Conservation (phyloP, 306 rosid genomes). For the Castanea sativa region DNA sequence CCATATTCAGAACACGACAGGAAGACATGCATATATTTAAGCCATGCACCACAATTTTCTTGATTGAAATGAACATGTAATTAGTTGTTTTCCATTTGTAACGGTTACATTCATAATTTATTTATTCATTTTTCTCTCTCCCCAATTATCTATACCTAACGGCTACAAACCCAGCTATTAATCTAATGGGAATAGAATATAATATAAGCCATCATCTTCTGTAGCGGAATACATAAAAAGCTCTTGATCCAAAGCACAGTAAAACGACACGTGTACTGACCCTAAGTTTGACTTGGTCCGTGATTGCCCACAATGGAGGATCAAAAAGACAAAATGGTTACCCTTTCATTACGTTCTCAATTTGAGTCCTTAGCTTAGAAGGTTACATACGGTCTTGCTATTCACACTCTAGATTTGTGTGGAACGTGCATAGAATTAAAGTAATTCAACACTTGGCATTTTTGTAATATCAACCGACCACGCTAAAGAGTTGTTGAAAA, state of each 20-base stretch:
- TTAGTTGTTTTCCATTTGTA: slow-evolving; percentile 41
- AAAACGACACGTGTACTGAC: background rate
- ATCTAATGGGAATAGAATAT: background rate
- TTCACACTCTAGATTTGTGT: background rate
- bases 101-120: slow-evolving; percentile 25
- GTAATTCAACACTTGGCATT: slow-evolving; percentile 10
- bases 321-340: background rate
- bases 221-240: background rate
- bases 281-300: background rate
- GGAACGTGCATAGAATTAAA: too few species aligned
- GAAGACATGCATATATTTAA: slow-evolving; percentile 18
- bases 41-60: background rate
- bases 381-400: background rate
- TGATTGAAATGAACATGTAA: slow-evolving; percentile 27
- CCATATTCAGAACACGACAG: slow-evolving; percentile 11
- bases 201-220: background rate
- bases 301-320: background rate
- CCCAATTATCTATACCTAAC: slow-evolving; percentile 14
- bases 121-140: slow-evolving; percentile 4
- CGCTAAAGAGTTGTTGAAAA: slow-evolving; percentile 33
- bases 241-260: background rate
- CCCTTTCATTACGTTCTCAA: slow-evolving; percentile 16
- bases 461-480: slow-evolving; percentile 27
- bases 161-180: slow-evolving; percentile 9
- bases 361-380: background rate